Evolutionary conservation across 2,329 filamentous ascomycete genomes (phyloP), one percentile per base, ranked within the genome.

Genomic region (Escovopsis sp.): DNA sequence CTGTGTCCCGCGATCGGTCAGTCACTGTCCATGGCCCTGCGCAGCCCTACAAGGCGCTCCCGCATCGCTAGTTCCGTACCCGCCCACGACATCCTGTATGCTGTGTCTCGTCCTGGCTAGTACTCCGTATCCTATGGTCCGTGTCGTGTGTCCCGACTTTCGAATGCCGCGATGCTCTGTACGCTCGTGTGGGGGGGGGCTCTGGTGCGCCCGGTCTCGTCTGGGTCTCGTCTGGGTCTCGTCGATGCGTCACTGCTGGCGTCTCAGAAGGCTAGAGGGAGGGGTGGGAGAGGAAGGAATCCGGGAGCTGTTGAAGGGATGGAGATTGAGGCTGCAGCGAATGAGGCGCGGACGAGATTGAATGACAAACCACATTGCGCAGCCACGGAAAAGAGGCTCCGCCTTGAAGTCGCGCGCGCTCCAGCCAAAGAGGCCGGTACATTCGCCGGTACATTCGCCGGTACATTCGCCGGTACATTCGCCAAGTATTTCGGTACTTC

Each of bases 51-150:
- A 48, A 48, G 48, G 49, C 48, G 43, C 35, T 28, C 32, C 15
- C 17, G 28, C 33, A 42, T 33, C 44, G 39, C 39, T 9, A 11
- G 9, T 8, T 25, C 21, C 56, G 28, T 52, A 80, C 76, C 76
- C 62, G 77, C 76, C 77, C 76, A 80, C 60, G 76, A 79, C 76
- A 80, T 80, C 43, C 55, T 52, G 51, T 48, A 48, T 50, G 48
- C 39, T 27, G 33, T 27, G 16, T 35, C 27, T 14, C 18, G 31
- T 40, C 23, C 35, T 44, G 37, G 35, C 29, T 35, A n/a, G n/a
- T n/a, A n/a, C n/a, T n/a, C n/a, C n/a, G n/a, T n/a, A n/a, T n/a
- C n/a, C n/a, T n/a, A n/a, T n/a, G n/a, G n/a, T n/a, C n/a, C 21
- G 21, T 25, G 21, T 9, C 3, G 4, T 25, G 21, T 3, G 4